Evolutionary conservation across 306 rosid species (phyloP).

Genomic region (Ziziphus jujuba): DNA sequence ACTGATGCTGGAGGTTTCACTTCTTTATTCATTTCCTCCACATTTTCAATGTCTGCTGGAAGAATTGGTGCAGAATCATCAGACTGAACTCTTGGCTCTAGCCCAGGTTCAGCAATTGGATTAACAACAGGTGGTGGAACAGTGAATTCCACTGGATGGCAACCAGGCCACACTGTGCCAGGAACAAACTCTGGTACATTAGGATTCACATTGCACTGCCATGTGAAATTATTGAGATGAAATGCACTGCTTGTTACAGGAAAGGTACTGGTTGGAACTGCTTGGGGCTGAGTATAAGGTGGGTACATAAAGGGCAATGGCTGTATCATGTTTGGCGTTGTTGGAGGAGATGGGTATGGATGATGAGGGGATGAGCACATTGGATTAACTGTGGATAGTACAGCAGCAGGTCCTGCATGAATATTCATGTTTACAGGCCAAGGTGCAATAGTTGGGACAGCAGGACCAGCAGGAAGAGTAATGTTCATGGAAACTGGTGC

Average conservation of each 20-base stretch:
- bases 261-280: slow-evolving; percentile 66
- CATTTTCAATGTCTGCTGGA: slow-evolving; percentile 48
- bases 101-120: slow-evolving; percentile 47
- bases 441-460: slow-evolving; percentile 62
- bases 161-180: slow-evolving; percentile 67
- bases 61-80: slow-evolving; percentile 50
- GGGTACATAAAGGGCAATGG: slow-evolving; percentile 84
- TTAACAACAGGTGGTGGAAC: slow-evolving; percentile 64
- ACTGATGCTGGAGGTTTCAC: slow-evolving; percentile 36
- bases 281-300: slow-evolving; percentile 75
- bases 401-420: slow-evolving; percentile 66
- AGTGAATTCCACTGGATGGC: slow-evolving; percentile 81
- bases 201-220: slow-evolving; percentile 77
- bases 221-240: slow-evolving; percentile 77
- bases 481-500: slow-evolving; percentile 71
- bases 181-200: slow-evolving; percentile 66
- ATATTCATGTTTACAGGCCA: slow-evolving; percentile 92
- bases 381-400: slow-evolving; percentile 57
- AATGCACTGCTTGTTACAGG: slow-evolving; percentile 67
- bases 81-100: slow-evolving; percentile 45
- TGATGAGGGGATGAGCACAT: slow-evolving; percentile 93
- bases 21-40: slow-evolving; percentile 51
- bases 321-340: slow-evolving; percentile 90
- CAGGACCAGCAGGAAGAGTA: slow-evolving; percentile 62
- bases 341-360: slow-evolving; percentile 84